Conservation (phyloP, 768 basidiomycete species). For the Rhizopogon vulgaris region DNA sequence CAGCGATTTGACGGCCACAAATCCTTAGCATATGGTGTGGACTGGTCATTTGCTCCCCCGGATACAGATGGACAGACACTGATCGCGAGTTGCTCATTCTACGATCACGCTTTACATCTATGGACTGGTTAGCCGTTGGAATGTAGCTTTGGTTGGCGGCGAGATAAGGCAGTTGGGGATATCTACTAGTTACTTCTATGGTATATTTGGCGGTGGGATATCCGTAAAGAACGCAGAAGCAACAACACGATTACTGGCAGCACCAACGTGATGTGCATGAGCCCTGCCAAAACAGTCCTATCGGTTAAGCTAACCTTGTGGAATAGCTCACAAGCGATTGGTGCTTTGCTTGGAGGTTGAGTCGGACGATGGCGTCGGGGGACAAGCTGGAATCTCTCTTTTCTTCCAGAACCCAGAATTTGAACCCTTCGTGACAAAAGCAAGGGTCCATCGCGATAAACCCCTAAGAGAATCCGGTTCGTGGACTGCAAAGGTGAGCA, state of each 20-base stretch:
- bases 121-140: slow-evolving; percentile 56
- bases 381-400: slow-evolving; percentile 6
- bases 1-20: slow-evolving; percentile 69
- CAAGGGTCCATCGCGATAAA: slow-evolving; percentile 64
- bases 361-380: slow-evolving; percentile 6
- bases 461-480: slow-evolving; percentile 64
- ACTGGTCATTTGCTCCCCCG: slow-evolving; percentile 63
- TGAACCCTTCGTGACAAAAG: slow-evolving; percentile 60
- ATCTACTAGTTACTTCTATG: neutral
- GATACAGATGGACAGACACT: slow-evolving; percentile 34
- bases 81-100: slow-evolving; percentile 91
- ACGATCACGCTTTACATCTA: slow-evolving; percentile 77
- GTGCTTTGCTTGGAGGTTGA: neutral
- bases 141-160: neutral
- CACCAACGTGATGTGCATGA: neutral
- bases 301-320: neutral
- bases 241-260: neutral
- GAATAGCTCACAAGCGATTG: neutral
- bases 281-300: neutral
- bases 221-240: neutral
- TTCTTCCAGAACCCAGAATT: slow-evolving; percentile 49
- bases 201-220: neutral
- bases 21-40: slow-evolving; percentile 86
- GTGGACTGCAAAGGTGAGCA: slow-evolving; percentile 59
- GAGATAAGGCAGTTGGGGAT: neutral